Evolutionary conservation across 2,329 filamentous ascomycete species (phyloP).

Genomic region (Diaporthe citriasiana): DNA sequence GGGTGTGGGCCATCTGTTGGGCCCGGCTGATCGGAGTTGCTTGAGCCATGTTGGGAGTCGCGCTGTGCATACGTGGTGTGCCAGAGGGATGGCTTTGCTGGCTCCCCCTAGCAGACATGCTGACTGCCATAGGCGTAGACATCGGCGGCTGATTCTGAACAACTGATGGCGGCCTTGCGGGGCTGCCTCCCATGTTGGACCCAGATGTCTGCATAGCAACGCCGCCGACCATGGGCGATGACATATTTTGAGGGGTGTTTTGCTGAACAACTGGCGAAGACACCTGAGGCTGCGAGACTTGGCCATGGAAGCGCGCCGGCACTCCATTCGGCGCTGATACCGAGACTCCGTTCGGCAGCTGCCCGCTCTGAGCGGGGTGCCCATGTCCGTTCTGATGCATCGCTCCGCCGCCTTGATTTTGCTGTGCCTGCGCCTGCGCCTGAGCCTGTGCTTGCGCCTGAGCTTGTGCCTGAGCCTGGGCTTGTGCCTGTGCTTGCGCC

Average conservation of each 20-base stretch:
- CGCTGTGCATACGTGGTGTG: conserved; percentile 73
- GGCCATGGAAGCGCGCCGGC: conserved; percentile 63
- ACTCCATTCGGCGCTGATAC: conserved; percentile 49
- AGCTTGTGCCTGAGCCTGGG: conserved; percentile 48
- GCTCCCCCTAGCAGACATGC: conserved; percentile 75
- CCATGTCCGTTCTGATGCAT: conserved; percentile 58
- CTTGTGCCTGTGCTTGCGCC: conserved; percentile 44
- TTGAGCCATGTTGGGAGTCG: conserved; percentile 73
- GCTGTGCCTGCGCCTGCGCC: conserved; percentile 47
- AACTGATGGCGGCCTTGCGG: conserved; percentile 75
- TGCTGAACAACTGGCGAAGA: conserved; percentile 78
- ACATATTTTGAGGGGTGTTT: conserved; percentile 74
- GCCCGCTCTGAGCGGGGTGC: conserved; percentile 59
- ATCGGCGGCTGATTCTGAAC: conserved; percentile 71
- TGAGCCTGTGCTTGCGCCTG: conserved; percentile 47
- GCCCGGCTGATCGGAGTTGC: conserved; percentile 70
- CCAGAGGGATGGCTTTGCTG: conserved; percentile 75
- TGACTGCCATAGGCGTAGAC: conserved; percentile 71
- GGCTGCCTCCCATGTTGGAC: conserved; percentile 78
- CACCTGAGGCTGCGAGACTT: conserved; percentile 73
- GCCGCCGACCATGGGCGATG: conserved; percentile 74
- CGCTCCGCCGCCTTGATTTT: conserved; percentile 52
- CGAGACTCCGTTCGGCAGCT: conserved; percentile 58
- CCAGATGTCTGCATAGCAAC: conserved; percentile 75
- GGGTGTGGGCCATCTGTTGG: conserved; percentile 64